Evolutionary conservation across 192 early-diverging fungal species (phyloP), one percentile per base, ranked within the genome.

Genomic region (Gorgonomyces haynaldii): DNA sequence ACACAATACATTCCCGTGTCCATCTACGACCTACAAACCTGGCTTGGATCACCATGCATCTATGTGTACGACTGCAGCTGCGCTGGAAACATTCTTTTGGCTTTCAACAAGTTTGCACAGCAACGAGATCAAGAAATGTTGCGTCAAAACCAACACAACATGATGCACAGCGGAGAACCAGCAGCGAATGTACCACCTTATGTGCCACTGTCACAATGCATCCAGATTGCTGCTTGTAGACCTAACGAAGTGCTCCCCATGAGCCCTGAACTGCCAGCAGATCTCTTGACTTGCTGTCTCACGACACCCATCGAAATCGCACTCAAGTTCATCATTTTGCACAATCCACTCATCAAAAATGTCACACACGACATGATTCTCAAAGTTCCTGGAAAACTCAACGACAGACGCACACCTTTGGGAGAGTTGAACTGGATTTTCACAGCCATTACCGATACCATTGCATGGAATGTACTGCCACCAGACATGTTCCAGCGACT

Each of bases 381-480:
- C 35, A 75, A 81, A 43, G 69, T 91, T 16, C 92, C 92, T 1
- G 95, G 95, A 24, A 66, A 81, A 22, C 65, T 88, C 21, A 84
- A 84, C 57, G 92, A 95, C 50, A 80, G 95, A 26, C 76, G 89
- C 13, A 92, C 95, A 13, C 89, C 95, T 0, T 69, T 96, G 10
- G 95, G 95, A 35, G 95, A 98, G 67, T 73, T 98, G 44, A 96
- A 96, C 54, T 98, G 95, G 95, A 93, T 98, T 13, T 95, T 98
- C 56, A 96, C 92, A 3, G 83, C 95, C 20, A 87, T 98, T 36
- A 98, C 91, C 0, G 95, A 98, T 61, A 96, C 92, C 4, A 98
- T 98, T 47, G 95, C 95, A 4, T 98, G 95, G 95, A 88, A 76
- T 58, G 84, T 85, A 25, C 61, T 98, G 15, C 81, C 87, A 1